phyloP scores from a whole-genome alignment of 331 rosid genomes.

The Quercus phellos region DNA sequence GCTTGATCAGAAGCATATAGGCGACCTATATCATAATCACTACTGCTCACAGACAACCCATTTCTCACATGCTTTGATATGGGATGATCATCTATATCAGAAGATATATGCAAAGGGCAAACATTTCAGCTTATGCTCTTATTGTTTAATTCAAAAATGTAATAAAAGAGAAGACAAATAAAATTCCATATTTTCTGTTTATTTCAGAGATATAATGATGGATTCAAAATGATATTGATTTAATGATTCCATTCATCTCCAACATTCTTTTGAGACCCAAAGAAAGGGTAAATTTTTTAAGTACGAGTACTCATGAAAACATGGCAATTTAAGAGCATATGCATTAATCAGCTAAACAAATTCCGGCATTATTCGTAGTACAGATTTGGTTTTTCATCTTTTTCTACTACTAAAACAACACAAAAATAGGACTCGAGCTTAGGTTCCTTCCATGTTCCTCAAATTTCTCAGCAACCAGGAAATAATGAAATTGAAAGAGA shows the following conservation, averaged over 20 bases:
- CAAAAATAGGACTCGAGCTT: background rate
- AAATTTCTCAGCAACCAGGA: background rate
- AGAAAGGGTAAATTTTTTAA: background rate
- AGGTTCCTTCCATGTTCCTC: background rate
- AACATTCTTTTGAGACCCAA: background rate
- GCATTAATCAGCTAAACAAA: background rate
- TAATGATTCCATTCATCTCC: background rate
- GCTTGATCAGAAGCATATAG: slow-evolving; percentile 10
- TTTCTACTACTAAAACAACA: background rate
- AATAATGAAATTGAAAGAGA: background rate
- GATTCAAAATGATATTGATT: background rate
- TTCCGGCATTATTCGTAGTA: background rate
- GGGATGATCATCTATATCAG: background rate
- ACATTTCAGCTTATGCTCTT: background rate
- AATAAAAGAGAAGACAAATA: background rate
- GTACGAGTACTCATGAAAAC: background rate
- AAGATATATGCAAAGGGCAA: background rate
- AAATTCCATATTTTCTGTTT: background rate
- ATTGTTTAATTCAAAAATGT: background rate
- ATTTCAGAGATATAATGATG: background rate
- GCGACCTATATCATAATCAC: background rate
- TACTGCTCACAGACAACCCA: background rate
- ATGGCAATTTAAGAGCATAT: too few relatives aligned
- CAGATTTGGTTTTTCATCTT: background rate
- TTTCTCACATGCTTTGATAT: background rate